Evolutionary conservation across 768 basidiomycete species (phyloP), one percentile per base, ranked within the genome.

Genomic region (Boletus reticuloceps): DNA sequence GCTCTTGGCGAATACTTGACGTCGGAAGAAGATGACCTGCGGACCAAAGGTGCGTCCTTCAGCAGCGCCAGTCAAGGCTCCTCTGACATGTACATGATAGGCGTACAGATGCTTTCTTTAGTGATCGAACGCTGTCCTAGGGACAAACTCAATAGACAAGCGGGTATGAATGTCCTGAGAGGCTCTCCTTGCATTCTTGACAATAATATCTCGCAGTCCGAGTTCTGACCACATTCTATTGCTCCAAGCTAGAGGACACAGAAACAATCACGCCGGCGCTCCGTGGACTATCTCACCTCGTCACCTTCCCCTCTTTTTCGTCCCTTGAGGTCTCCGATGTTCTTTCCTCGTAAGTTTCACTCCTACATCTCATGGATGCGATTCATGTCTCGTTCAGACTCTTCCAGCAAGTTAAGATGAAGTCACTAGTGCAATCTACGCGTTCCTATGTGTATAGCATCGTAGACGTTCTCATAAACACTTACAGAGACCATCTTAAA

Each of bases 1-100:
- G 84, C 86, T 25, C 80, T 97, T 1, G 92, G 92, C 40, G 88
- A 91, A 61, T 94, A 89, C 64, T 76, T 99, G 14, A 95, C 91
- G 0, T 85, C 91, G 2, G 91, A 94, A 54, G 89, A 96, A 51
- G 90, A 88, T 62, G 75, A 78, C 5, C 70, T 88, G 12, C 80
- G 96, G 29, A 81, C 82, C 10, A 92, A 92, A 77, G 96, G 96
- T 92, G 55, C 44, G 51, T 46, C 56, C 41, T 42, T 36, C n/a
- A 25, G 22, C 37, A 34, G 7, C 19, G 63, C 39, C 42, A 47
- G 46, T 20, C 4, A 22, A 40, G 25, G 22, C 46, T 27, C 47
- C 10, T 49, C 39, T 29, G 50, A 58, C 17, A 25, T 29, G 46
- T 46, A 42, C n/a, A n/a, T n/a, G n/a, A 32, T 44, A 99, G 97